phyloP scores from a whole-genome alignment of 1,139 yeast genomes.

The Hansenula anomala region DNA sequence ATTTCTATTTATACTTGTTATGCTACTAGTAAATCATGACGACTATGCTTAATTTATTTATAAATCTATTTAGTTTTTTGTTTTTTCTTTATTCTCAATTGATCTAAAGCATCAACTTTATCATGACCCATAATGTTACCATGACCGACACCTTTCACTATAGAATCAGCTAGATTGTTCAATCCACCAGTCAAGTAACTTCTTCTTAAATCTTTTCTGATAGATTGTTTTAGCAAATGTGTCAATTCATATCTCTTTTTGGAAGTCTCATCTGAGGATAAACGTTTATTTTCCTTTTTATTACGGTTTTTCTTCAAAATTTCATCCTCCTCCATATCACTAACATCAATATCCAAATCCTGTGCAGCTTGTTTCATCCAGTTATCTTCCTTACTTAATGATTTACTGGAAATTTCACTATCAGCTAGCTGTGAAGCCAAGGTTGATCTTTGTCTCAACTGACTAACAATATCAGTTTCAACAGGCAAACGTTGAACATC shows the following conservation, averaged over 20 bases:
- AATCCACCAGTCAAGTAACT: slow-evolving; percentile 85
- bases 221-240: slow-evolving; percentile 48
- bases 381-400: slow-evolving; percentile 63
- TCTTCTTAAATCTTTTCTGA: slow-evolving; percentile 65
- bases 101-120: slow-evolving; percentile 65
- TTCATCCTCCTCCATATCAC: slow-evolving; percentile 66
- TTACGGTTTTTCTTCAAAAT: slow-evolving; percentile 58
- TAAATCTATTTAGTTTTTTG: slow-evolving; percentile 5
- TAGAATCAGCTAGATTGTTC: slow-evolving; percentile 77
- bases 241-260: slow-evolving; percentile 51
- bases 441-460: slow-evolving; percentile 62
- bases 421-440: slow-evolving; percentile 76
- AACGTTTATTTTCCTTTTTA: slow-evolving; percentile 51
- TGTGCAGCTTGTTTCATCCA: slow-evolving; percentile 93
- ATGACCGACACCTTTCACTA: slow-evolving; percentile 70
- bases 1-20: no score
- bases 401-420: slow-evolving; percentile 52
- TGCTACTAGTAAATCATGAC: no score
- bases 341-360: slow-evolving; percentile 68
- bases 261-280: slow-evolving; percentile 46
- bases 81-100: slow-evolving; percentile 39
- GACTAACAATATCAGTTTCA: slow-evolving; percentile 68
- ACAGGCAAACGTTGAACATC: slow-evolving; percentile 73
- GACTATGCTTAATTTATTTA: no score
- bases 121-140: slow-evolving; percentile 66